phyloP scores from a whole-genome alignment of 306 rosid genomes.

The Astragalus glycyphyllos region DNA sequence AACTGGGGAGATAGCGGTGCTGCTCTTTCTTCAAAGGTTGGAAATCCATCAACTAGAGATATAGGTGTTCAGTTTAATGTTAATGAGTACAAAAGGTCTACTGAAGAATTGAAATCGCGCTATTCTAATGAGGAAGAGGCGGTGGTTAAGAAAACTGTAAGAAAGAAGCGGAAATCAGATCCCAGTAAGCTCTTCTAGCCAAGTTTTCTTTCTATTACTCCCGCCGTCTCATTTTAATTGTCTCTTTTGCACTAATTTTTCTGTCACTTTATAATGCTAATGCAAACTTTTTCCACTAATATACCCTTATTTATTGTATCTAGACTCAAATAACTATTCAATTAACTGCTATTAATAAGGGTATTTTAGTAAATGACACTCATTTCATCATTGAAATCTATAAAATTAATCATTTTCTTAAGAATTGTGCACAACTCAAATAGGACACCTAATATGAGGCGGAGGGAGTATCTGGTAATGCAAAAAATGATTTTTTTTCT shows the following conservation, averaged over 20 bases:
- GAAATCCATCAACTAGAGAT: slow-evolving; percentile 58
- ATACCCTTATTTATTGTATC: no score
- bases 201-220: neutral
- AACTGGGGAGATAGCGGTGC: slow-evolving; percentile 70
- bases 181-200: slow-evolving; percentile 55
- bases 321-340: no score
- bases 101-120: slow-evolving; percentile 63
- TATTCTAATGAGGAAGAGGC: slow-evolving; percentile 54
- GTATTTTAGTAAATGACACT: no score
- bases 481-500: slow-evolving; percentile 32
- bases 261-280: no score
- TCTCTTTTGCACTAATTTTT: no score
- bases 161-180: slow-evolving; percentile 75
- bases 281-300: no score
- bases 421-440: no score
- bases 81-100: slow-evolving; percentile 70
- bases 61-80: slow-evolving; percentile 79
- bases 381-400: no score
- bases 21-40: slow-evolving; percentile 51
- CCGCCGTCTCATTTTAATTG: no score
- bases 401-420: no score
- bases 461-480: neutral
- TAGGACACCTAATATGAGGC: no score
- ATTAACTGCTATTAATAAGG: no score
- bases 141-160: slow-evolving; percentile 46